Evolutionary conservation across 176 grass and related monocot genomes (phyloP).

Genomic region (Cenchrus fungigraminus): DNA sequence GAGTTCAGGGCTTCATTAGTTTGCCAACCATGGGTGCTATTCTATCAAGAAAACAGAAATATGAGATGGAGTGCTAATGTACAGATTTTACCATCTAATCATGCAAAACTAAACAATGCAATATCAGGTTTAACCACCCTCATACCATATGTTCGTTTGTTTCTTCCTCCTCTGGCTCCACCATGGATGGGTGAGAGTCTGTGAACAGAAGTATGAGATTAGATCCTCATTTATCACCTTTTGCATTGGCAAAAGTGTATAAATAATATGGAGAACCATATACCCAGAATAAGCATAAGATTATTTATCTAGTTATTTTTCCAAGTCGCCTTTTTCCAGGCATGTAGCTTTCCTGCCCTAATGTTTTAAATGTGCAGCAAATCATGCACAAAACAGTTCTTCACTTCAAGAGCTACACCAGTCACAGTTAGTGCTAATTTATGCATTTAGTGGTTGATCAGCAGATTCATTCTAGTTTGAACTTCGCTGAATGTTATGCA

Average conservation of each 20-base stretch:
- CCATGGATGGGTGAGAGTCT: slow-evolving; percentile 50
- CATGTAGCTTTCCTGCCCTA: slow-evolving; percentile 1
- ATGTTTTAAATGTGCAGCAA: slow-evolving; percentile 34
- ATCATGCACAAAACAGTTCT: not conserved
- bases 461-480: slow-evolving; percentile 6
- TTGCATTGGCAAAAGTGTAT: slow-evolving; percentile 28
- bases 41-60: slow-evolving; percentile 62
- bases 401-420: slow-evolving; percentile 4
- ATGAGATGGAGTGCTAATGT: slow-evolving; percentile 21
- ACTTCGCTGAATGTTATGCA: not conserved
- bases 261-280: not conserved
- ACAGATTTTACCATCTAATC: slow-evolving; percentile 13
- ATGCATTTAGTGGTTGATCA: not conserved
- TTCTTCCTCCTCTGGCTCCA: slow-evolving; percentile 60
- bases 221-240: slow-evolving; percentile 27
- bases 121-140: slow-evolving; percentile 24
- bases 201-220: slow-evolving; percentile 34
- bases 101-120: slow-evolving; percentile 13
- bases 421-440: not conserved
- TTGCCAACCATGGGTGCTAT: slow-evolving; percentile 56
- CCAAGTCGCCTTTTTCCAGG: not conserved
- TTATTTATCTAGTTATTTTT: slow-evolving; percentile 5
- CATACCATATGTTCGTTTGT: slow-evolving; percentile 64
- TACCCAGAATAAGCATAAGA: slow-evolving; percentile 9
- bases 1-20: slow-evolving; percentile 55